Evolutionary conservation across 805 yeast genomes (phyloP), one percentile per base, ranked within the genome.

Genomic region (Wickerhamomyces queroliae): DNA sequence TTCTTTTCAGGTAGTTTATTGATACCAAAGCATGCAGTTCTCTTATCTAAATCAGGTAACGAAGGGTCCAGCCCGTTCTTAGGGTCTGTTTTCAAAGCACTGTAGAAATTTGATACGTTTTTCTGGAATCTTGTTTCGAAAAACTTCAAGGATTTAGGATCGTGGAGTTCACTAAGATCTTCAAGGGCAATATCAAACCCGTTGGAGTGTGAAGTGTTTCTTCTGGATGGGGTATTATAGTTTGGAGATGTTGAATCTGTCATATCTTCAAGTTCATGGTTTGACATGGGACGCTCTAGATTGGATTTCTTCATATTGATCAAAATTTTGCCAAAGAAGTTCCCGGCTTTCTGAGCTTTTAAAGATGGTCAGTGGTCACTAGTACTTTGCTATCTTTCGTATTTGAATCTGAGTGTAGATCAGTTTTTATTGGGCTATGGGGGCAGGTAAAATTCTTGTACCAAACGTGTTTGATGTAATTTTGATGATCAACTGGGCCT

Each of bases 1-100:
- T 74, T 67, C 48, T 74, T 74, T 41, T 76, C 80, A 0, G 98
- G 98, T 16, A 93, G 59, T 19, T 54, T 60, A 57, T 93, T 93
- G 15, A 59, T 63, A 19, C 95, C 96, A 58, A 76, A 93, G 6
- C 58, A 62, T n/a, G 52, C 44, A 1, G 47, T 47, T 39, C 95
- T 66, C 5, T 48, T 42, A 4, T 49, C 43, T 7, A 47, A 35
- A 26, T 69, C 68, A 4, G 58, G 49, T 16, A 64, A 52, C 2
- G 62, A 32, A 4, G 55, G 55, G 19, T 66, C 48, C 12, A 80
- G 54, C 0, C 86, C 87, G 2, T 43, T 47, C 4, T 47, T 36
- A 3, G 54, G 41, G 36, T 71, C 64, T 2, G 80, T 59, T 46
- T 59, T 56, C 38, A 64, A 66, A 24, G 49, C 52, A 22, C 44